Evolutionary conservation across 202 grass and related monocot species (phyloP), one percentile per base, ranked within the genome.

Genomic region (Setaria italica): DNA sequence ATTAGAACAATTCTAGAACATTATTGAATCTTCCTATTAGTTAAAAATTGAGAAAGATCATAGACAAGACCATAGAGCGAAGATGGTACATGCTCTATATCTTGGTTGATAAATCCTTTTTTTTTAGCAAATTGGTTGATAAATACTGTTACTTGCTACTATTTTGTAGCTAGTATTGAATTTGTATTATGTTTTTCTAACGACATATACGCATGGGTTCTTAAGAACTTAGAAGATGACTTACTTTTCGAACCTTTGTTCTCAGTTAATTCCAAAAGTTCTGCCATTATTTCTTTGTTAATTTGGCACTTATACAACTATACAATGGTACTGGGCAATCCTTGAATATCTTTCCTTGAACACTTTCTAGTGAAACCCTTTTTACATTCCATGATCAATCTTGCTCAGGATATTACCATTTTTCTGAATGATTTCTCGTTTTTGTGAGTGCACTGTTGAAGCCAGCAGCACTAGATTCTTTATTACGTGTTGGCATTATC

Each of bases 201-300:
- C 0, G 14, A 5, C 62, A 65, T 65, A 35, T 65, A 37, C 2
- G 16, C 16, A 42, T 16, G 35, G 16, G 1, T 16, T 16, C 63
- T 9, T 67, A 66, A 66, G 62, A 66, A 66, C 13, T 66, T 66
- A 35, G 62, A 66, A 66, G 30, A 66, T 37, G 12, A 66, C 62
- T 66, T 66, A 30, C 62, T 46, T 65, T 14, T 14, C 30, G 7
- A 30, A 49, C 29, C 14, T 33, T 65, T 65, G 13, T 37, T 65
- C 62, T 37, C n/a, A 62, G 62, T 65, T 65, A 35, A 11, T 39
- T 67, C 3, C 32, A 16, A 67, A 67, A 37, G 14, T 17, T 67
- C 63, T 67, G 33, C 33, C 63, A 67, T 67, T 67, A 67, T 67
- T 67, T 67, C 63, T 67, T 67, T 67, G 33, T 67, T 67, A 39